phyloP scores from a whole-genome alignment of 768 basidiomycete species.

The Strobilomyces dryophilus region DNA sequence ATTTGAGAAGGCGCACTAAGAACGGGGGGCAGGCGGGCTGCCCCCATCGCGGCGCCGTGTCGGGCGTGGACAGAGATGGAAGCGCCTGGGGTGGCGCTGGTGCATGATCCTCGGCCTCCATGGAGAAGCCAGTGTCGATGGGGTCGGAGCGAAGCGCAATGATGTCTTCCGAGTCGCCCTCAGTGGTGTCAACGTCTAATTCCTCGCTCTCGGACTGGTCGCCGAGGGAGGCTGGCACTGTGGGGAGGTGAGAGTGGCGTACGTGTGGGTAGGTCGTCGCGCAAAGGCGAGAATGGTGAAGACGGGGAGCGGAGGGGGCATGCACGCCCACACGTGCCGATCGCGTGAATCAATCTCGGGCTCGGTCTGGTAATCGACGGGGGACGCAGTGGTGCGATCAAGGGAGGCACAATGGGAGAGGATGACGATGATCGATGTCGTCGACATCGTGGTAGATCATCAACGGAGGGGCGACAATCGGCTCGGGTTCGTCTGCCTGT shows the following conservation, averaged over 20 bases:
- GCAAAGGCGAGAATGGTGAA: not conserved
- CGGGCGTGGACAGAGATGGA: not conserved
- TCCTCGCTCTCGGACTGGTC: constrained; percentile 27
- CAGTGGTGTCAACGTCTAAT: constrained; percentile 11
- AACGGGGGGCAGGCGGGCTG: not conserved
- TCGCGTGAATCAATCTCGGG: not conserved
- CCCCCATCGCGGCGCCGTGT: constrained; percentile 4
- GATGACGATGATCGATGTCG: not conserved
- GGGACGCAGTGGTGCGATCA: not conserved
- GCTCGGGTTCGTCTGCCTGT: constrained; percentile 32
- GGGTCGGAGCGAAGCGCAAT: constrained; percentile 5
- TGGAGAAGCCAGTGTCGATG: constrained; percentile 10
- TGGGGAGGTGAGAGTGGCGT: constrained; percentile 15
- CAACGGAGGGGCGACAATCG: not conserved
- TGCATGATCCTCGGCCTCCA: constrained; percentile 10
- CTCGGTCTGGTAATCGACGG: constrained; percentile 12
- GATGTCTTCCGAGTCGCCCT: constrained; percentile 21
- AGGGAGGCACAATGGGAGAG: not conserved
- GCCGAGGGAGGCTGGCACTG: constrained; percentile 18
- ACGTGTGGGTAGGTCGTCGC: not conserved
- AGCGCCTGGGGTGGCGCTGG: not conserved
- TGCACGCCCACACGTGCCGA: not conserved
- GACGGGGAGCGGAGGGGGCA: not conserved
- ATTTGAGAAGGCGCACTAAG: not conserved
- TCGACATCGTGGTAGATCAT: constrained; percentile 10